A percentile compares a stretch with the other conserved stretches of the same genome.
Conservation (phyloP, 1,284 basidiomycete species). For the Mycena sp. region DNA sequence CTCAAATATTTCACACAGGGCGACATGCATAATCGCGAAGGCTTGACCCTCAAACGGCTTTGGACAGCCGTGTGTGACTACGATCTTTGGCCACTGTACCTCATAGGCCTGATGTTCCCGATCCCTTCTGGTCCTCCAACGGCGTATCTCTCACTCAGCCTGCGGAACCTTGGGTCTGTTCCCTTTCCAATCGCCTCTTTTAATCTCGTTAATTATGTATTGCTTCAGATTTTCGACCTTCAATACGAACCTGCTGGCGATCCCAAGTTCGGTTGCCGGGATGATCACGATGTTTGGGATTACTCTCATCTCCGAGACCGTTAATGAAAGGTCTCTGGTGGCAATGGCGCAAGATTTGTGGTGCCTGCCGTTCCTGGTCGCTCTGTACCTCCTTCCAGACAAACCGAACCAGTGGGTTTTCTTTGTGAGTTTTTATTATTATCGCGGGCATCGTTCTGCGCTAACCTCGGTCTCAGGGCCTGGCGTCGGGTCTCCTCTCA, state of each 20-base stretch:
- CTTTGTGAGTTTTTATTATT: conserved; percentile 47
- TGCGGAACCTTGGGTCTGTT: conserved; percentile 64
- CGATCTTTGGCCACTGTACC: conserved; percentile 78
- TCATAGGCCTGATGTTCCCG: conserved; percentile 55
- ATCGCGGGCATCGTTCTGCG: not conserved
- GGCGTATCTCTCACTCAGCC: conserved; percentile 71
- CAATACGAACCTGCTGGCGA: conserved; percentile 68
- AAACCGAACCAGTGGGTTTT: conserved; percentile 61
- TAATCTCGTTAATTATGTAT: not conserved
- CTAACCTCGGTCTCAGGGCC: conserved; percentile 39
- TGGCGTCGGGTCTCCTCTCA: conserved; percentile 49
- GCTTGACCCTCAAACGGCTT: conserved; percentile 64
- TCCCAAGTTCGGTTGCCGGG: conserved; percentile 60
- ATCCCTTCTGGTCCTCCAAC: conserved; percentile 63
- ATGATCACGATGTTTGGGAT: conserved; percentile 58
- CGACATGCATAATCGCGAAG: conserved; percentile 85
- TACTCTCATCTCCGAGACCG: conserved; percentile 56
- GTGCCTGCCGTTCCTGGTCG: conserved; percentile 63
- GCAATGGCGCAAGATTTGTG: conserved; percentile 63
- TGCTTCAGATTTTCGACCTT: conserved; percentile 65
- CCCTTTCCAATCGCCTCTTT: not conserved
- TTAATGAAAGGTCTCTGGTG: conserved; percentile 59
- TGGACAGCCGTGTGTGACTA: conserved; percentile 71
- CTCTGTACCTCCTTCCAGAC: conserved; percentile 56
- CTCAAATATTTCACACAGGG: conserved; percentile 47